A percentile compares a stretch with the other conserved stretches of the same genome.
phyloP scores from a whole-genome alignment of 768 basidiomycete species.

The Boletales sp. region DNA sequence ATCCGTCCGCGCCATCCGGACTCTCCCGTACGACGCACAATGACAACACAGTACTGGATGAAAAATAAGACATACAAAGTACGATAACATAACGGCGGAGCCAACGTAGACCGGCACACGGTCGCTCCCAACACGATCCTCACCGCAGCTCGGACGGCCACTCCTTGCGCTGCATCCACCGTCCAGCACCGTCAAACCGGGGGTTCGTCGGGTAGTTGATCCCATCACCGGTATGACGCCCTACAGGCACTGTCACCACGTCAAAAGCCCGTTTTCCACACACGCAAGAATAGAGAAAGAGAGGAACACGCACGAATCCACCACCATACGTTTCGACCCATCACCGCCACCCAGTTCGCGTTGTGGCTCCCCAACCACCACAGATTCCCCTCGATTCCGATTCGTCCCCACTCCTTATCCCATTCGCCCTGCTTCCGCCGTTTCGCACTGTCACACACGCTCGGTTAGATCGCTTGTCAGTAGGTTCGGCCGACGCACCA shows the following conservation, averaged over 20 bases:
- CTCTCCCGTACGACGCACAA: not conserved
- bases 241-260: constrained; percentile 41
- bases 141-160: constrained; percentile 69
- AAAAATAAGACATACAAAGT: no score
- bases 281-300: not conserved
- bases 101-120: no score
- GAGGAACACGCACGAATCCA: constrained; percentile 85
- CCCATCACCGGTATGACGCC: constrained; percentile 56
- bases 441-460: constrained; percentile 41
- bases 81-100: no score
- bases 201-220: constrained; percentile 65
- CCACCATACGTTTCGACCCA: constrained; percentile 64
- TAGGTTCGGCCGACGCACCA: constrained; percentile 40
- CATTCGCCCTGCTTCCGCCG: constrained; percentile 46
- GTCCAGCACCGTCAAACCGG: constrained; percentile 66
- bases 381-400: constrained; percentile 73
- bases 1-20: constrained; percentile 14
- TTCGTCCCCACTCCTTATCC: constrained; percentile 79
- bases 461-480: no score
- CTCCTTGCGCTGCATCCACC: constrained; percentile 60
- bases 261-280: not conserved
- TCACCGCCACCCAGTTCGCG: constrained; percentile 75
- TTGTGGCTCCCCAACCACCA: constrained; percentile 75
- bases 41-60: no score
- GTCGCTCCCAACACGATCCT: not conserved